Evolutionary conservation across 129 eudicot genomes (phyloP), one percentile per base, ranked within the genome.

Genomic region (Glebionis coronaria): DNA sequence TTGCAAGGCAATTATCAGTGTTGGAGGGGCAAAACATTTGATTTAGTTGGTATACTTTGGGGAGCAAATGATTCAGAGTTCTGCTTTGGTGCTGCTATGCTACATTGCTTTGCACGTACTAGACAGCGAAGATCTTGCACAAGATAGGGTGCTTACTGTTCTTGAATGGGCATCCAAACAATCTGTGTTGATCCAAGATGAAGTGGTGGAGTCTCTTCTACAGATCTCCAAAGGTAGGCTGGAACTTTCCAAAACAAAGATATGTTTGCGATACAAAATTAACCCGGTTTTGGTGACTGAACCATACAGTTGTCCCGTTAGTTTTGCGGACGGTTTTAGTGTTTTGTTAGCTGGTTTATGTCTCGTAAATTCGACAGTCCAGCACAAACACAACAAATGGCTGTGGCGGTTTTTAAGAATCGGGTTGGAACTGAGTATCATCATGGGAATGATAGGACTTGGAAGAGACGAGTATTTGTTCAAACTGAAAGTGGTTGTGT

Each of bases 311-410:
- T n/a, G 13, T n/a, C n/a, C n/a, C n/a, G n/a, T n/a, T n/a, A n/a
- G n/a, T n/a, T n/a, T n/a, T n/a, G n/a, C n/a, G n/a, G n/a, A 52
- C 72, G 72, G 80, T 76, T 60, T 64, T 76, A 67, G 84, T 42
- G 84, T 15, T 18, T 56, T 12, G 23, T 12, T 67, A 74, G 52
- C 58, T 52, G 69, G 70, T 85, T 76, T 69, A 81, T 84, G 86
- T 82, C 95, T 64, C 70, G 61, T 58, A 85, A 82, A 45, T 51
- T 81, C 31, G 89, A 92, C 67, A 85, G 86, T 58, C 91, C 87
- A 29, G 91, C 85, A 73, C 89, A 86, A 78, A 88, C 95, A 12
- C 92, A n/a, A n/a, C n/a, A 86, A 69, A 87, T 90, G 95, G 92
- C 97, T 12, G 82, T 88, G 13, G 80, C 88, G 49, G 77, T 84